Percentiles rank a stretch among this genome's conserved stretches.
phyloP scores from a whole-genome alignment of 2,329 filamentous ascomycete species.

The Colletotrichum horii region DNA sequence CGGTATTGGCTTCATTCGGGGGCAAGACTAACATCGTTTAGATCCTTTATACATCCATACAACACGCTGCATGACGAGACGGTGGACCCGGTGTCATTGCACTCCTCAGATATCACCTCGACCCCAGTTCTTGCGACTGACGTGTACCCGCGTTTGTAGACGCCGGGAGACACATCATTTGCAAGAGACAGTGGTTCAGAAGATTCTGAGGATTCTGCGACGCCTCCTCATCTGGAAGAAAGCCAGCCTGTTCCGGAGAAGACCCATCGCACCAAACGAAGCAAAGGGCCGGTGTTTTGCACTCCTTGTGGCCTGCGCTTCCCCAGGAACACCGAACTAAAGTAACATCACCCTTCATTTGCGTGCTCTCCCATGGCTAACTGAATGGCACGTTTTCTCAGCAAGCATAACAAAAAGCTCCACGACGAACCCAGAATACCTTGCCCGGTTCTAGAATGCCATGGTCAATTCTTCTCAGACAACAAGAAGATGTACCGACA shows the following conservation, averaged over 20 bases:
- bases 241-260: not conserved
- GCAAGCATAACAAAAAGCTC: not conserved
- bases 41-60: not conserved
- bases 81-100: not conserved
- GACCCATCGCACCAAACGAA: not conserved
- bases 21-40: fast-evolving
- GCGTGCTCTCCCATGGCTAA: not conserved
- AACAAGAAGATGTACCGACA: not conserved
- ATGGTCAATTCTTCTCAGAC: not conserved
- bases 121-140: not conserved
- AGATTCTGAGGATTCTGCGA: not conserved
- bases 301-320: not conserved
- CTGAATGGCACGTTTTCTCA: not conserved
- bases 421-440: not conserved
- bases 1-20: not conserved
- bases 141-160: not conserved
- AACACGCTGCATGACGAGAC: not conserved
- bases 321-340: not conserved
- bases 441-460: not conserved
- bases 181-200: not conserved
- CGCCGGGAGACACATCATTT: not conserved
- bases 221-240: not conserved
- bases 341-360: not conserved
- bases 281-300: not conserved
- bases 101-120: not conserved